Conservation (phyloP, 805 yeast genomes). For the Zygosaccharomyces bisporus region DNA sequence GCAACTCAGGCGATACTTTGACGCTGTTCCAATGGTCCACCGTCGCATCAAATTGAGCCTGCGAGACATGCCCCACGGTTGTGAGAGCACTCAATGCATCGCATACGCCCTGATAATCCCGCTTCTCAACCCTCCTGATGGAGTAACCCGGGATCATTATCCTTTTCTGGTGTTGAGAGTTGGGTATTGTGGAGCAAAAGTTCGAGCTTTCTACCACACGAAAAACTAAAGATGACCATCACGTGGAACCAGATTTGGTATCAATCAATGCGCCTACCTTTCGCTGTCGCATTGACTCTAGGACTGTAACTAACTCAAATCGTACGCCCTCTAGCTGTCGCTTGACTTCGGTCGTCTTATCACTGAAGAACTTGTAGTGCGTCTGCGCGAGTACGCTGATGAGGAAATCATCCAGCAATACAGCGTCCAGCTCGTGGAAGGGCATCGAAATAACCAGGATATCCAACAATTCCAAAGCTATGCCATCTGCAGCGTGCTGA, state of each 20-base stretch:
- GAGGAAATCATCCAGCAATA: conserved; percentile 14
- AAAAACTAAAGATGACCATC: conserved; percentile 5
- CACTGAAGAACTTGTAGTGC: conserved; percentile 17
- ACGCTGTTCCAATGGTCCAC: conserved; percentile 55
- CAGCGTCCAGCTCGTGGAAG: conserved; percentile 12
- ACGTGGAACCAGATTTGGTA: conserved; percentile 10
- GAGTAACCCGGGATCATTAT: conserved; percentile 49
- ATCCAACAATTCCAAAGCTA: conserved; percentile 18
- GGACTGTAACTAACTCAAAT: conserved; percentile 9
- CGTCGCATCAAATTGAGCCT: conserved; percentile 46
- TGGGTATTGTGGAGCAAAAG: not conserved
- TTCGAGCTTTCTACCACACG: not conserved
- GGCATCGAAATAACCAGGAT: conserved; percentile 16
- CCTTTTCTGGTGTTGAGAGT: not conserved
- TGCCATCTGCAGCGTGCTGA: conserved; percentile 12
- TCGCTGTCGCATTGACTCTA: conserved; percentile 13
- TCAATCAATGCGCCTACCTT: not conserved
- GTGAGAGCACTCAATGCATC: conserved; percentile 67
- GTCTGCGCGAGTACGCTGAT: conserved; percentile 13
- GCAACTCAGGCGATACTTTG: conserved; percentile 20
- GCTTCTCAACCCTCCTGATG: conserved; percentile 51
- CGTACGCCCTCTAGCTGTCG: conserved; percentile 6
- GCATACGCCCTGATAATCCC: conserved; percentile 61
- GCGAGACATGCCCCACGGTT: conserved; percentile 70
- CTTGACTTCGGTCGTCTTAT: conserved; percentile 4